Base-by-base conservation (phyloP, 345 rosid genomes). In the Ricinus communis region DNA sequence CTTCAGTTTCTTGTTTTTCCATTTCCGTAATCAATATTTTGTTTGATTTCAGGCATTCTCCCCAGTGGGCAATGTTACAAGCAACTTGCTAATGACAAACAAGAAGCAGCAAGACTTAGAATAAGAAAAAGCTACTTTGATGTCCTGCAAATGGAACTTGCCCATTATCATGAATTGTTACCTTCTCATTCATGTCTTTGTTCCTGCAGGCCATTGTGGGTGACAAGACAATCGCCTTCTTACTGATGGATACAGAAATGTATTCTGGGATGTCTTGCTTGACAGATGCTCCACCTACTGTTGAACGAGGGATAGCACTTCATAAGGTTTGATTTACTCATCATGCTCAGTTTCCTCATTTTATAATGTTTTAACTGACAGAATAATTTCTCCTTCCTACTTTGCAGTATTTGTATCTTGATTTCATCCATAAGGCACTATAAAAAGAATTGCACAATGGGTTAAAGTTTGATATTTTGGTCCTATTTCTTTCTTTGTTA, bases 211-310 rank as follows among this genome's bases (percentile, higher is more conserved):
- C 96, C 49, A 88, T 90, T 71, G 93, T 90, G 13, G 96, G 96
- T 70, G 96, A 88, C 82, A 88, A 86, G 81, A 90, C 93, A 55
- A 77, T 90, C 30, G 81, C 96, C 16, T 90, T 88, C 78, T 66
- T 83, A 33, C 78, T 90, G 49, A 90, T 90, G 96, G 93, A 90
- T 73, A 64, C 80, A 74, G 89, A 90, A 70, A 90, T 90, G 90
- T 90, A 90, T 71, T 71, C 89, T 75, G 83, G 86, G 68, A 90
- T 90, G 96, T 90, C 90, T 65, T 80, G 83, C 74, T 83, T 90
- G 70, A 77, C 77, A 25, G 87, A 85, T 53, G 77, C 87, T 77
- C 62, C 91, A 50, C 88, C 91, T 50, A 54, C 77, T 28, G 41
- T 87, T 70, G 90, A 82, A 38, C 83, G 96, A 70, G 96, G 96